phyloP scores from a whole-genome alignment of 805 yeast species.

The Wickerhamomyces silvicola region DNA sequence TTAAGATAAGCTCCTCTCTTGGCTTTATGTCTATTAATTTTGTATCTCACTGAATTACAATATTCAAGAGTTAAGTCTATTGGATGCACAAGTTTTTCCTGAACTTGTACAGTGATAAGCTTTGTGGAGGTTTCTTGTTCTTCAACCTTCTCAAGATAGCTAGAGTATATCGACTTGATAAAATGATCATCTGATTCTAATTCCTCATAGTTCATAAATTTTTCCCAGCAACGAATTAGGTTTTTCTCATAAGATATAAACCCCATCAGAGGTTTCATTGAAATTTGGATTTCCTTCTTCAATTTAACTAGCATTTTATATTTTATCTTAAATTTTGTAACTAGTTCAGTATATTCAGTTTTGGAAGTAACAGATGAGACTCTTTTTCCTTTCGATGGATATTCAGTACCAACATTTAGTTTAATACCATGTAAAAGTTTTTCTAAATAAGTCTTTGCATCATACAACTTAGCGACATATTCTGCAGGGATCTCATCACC shows the following conservation, averaged over 20 bases:
- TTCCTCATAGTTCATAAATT: conserved; percentile 23
- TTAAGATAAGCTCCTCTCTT: conserved; percentile 28
- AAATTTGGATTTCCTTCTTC: conserved; percentile 12
- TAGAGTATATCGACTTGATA: conserved; percentile 22
- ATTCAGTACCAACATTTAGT: background rate
- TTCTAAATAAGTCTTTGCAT: conserved; percentile 14
- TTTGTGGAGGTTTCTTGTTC: conserved; percentile 24
- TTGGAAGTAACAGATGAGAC: too few relatives aligned
- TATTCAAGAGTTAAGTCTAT: conserved; percentile 17
- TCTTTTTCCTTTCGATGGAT: background rate
- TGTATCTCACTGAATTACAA: conserved; percentile 20
- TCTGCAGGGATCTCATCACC: conserved; percentile 6
- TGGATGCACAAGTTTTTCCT: conserved; percentile 24
- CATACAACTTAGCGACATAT: conserved; percentile 10
- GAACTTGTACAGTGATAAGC: conserved; percentile 21
- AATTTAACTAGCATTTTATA: conserved; percentile 13
- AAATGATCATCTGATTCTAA: conserved; percentile 11
- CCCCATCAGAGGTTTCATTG: conserved; percentile 6
- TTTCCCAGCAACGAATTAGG: conserved; percentile 23
- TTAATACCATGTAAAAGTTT: conserved; percentile 7
- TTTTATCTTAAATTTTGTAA: conserved; percentile 5
- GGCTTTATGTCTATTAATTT: conserved; percentile 25
- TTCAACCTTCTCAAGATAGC: conserved; percentile 22
- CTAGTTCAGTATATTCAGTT: background rate
- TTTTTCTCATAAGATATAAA: conserved; percentile 11